Percentiles rank a stretch among this genome's conserved stretches.
Evolutionary conservation across 768 basidiomycete genomes (phyloP).

Genomic region (Trametes cingulata): DNA sequence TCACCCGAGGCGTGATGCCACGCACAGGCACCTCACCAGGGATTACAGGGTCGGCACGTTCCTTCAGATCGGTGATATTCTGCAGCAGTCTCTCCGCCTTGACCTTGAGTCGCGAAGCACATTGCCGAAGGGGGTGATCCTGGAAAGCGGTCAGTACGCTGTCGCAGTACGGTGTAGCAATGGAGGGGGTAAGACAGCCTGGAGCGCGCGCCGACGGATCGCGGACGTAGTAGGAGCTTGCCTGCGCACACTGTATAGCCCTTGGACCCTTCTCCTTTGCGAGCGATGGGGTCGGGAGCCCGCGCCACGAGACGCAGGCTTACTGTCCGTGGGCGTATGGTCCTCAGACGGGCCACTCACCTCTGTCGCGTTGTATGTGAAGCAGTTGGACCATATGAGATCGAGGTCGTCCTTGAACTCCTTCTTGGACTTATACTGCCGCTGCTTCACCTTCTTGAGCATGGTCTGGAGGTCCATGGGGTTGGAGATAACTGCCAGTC

Average conservation of each 20-base stretch:
- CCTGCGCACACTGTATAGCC: background rate
- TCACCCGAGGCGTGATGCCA: slow-evolving; percentile 27
- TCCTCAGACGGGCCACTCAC: slow-evolving; percentile 46
- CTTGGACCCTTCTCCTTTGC: background rate
- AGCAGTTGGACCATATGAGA: slow-evolving; percentile 96
- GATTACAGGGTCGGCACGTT: slow-evolving; percentile 70
- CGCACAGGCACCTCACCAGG: slow-evolving; percentile 43
- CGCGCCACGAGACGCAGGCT: background rate
- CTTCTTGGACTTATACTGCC: slow-evolving; percentile 89
- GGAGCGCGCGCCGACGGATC: too few species aligned
- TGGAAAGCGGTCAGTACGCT: slow-evolving; percentile 31
- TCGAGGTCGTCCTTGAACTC: slow-evolving; percentile 95
- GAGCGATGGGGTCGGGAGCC: background rate
- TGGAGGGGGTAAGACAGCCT: too few species aligned
- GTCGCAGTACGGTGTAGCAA: too few species aligned
- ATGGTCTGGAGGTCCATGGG: slow-evolving; percentile 97
- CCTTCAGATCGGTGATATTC: slow-evolving; percentile 87
- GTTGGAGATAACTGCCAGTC: slow-evolving; percentile 73
- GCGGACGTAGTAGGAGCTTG: background rate
- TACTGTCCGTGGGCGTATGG: background rate
- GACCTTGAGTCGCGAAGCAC: slow-evolving; percentile 75
- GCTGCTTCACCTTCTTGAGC: slow-evolving; percentile 89
- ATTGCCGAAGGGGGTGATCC: slow-evolving; percentile 87
- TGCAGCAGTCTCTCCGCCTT: slow-evolving; percentile 87
- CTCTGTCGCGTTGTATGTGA: slow-evolving; percentile 88